Evolutionary conservation across 108 stramenopile genomes (phyloP).

Genomic region (Fistulifera pelliculosa): DNA sequence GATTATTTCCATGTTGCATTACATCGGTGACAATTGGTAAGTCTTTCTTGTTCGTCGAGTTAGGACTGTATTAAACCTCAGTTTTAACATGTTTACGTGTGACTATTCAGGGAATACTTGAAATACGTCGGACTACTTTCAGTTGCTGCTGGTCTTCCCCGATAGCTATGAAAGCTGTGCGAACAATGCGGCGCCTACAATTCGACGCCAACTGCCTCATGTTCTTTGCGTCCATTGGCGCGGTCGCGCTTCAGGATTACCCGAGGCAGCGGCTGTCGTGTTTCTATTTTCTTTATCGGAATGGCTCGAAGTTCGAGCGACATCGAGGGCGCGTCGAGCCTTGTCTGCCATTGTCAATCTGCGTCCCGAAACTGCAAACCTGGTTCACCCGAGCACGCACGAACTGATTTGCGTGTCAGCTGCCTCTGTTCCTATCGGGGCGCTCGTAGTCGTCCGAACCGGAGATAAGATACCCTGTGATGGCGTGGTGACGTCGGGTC

Average conservation of each 20-base stretch:
- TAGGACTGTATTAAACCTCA: background rate
- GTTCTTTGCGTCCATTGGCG: conserved; percentile 69
- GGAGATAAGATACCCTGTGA: conserved; percentile 93
- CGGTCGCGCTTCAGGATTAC: conserved; percentile 63
- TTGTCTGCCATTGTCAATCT: conserved; percentile 58
- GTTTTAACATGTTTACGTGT: conserved; percentile 8
- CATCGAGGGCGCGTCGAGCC: conserved; percentile 62
- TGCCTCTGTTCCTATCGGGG: conserved; percentile 55
- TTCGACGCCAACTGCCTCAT: conserved; percentile 80
- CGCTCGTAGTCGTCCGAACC: conserved; percentile 68
- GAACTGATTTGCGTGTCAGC: conserved; percentile 55
- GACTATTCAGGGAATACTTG: conserved; percentile 24
- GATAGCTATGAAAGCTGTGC: conserved; percentile 52
- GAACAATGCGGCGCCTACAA: conserved; percentile 31
- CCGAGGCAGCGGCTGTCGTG: conserved; percentile 75
- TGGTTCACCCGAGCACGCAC: conserved; percentile 48
- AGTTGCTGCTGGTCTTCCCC: conserved; percentile 53
- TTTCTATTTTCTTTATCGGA: conserved; percentile 71
- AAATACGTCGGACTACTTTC: conserved; percentile 49
- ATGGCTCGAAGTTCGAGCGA: conserved; percentile 55
- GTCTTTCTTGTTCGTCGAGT: background rate
- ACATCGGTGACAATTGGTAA: conserved; percentile 43
- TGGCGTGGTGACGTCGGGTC: conserved; percentile 72
- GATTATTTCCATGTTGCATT: conserved; percentile 50
- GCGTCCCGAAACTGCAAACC: conserved; percentile 64